These are phyloP conservation scores for Xerocomus amazonicus DNA, from an alignment of 1,284 basidiomycete species.

Conservation along the genomic window DNA sequence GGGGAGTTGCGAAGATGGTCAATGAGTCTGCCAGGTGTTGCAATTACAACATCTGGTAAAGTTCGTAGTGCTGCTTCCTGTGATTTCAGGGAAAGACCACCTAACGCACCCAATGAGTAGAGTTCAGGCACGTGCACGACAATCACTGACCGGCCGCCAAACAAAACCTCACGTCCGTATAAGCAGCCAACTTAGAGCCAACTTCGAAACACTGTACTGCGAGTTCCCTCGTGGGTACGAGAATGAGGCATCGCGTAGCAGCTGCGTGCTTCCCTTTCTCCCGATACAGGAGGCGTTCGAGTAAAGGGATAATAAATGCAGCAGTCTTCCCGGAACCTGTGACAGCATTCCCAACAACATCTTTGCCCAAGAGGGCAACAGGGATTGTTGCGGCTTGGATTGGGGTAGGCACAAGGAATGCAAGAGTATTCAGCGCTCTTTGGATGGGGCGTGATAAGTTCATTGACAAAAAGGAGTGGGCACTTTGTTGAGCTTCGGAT, in stretches of 20 bases:
- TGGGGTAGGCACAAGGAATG: constrained; percentile 86
- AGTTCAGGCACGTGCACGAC: constrained; percentile 7
- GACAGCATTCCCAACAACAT: constrained; percentile 92
- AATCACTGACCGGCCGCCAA: constrained; percentile 71
- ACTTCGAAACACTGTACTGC: constrained; percentile 95
- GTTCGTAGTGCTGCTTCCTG: constrained; percentile 84
- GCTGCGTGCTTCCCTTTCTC: constrained; percentile 82
- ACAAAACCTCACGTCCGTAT: constrained; percentile 87
- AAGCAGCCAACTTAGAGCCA: constrained; percentile 77
- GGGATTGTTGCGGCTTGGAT: constrained; percentile 94
- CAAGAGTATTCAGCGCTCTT: constrained; percentile 80
- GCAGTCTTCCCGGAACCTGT: constrained; percentile 98
- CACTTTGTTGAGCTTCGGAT: constrained; percentile 47
- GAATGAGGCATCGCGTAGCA: constrained; percentile 90
- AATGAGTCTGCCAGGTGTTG: constrained; percentile 94
- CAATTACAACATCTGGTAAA: constrained; percentile 90
- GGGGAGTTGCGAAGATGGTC: constrained; percentile 96
- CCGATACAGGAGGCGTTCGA: constrained; percentile 88
- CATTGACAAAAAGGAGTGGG: constrained; percentile 79
- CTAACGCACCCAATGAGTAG: constrained; percentile 37
- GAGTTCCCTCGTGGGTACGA: constrained; percentile 92
- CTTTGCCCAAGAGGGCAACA: constrained; percentile 89
- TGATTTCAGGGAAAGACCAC: constrained; percentile 87
- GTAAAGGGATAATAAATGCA: constrained; percentile 91
- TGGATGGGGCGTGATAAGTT: constrained; percentile 87